Base-by-base conservation (phyloP, 2,329 filamentous ascomycete species). In the Fusarium multiceps region DNA sequence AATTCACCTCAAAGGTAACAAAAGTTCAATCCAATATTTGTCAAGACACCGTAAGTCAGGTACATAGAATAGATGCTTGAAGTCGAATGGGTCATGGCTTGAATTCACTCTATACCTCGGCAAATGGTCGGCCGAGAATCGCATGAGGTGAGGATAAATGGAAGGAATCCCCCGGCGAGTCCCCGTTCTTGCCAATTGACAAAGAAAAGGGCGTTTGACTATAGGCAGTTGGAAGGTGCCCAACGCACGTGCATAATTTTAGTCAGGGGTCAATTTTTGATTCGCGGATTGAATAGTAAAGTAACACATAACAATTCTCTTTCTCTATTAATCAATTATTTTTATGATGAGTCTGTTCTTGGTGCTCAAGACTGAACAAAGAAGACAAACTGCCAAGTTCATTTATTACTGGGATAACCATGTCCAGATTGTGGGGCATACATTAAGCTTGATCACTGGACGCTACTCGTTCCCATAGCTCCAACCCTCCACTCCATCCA, bases 41-140 rank as follows among this genome's bases (percentile, higher is more conserved):
- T 37, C 18, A 37, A n/a, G 34, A n/a, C 30, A 32, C 34, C 34
- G 18, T 37, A 37, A n/a, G 34, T 37, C 6, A 18, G 16, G 5
- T 37, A 37, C 34, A 37, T 37, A 37, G 34, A 37, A 37, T 37
- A 37, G 34, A 37, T 27, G 34, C 16, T 40, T n/a, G 25, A 50
- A 46, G 40, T 28, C 47, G 23, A 42, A 20, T 21, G 43, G 32
- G 32, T 28, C n/a, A 45, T 55, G 49, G 23, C n/a, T 23, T 42
- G 10, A 41, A 42, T 43, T 23, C 20, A 30, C 23, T 54, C 23
- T 55, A 47, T 49, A 18, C 65, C 59, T 71, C 68, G 68, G 68
- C 47, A 72, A 34, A 55, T 55, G 55, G 53, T 63, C 65, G 63
- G 58, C 37, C 70, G 68, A 61, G 68, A 67, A 59, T 65, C 59